phyloP scores from a whole-genome alignment of 164 flowering plant species.

The Magnolia kwangsiensis region DNA sequence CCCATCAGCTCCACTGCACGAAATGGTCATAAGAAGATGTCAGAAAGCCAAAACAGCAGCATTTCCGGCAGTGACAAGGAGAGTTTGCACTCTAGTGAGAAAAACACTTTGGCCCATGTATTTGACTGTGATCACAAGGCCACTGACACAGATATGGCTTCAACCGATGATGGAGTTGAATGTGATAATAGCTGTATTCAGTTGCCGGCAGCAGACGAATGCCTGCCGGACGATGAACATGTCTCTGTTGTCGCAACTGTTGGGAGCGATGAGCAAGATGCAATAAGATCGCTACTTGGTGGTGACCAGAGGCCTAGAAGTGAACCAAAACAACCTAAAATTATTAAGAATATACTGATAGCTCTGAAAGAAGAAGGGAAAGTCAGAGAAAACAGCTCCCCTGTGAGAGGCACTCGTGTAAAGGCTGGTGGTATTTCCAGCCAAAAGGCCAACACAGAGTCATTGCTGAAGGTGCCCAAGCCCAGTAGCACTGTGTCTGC shows the following conservation, averaged over 20 bases:
- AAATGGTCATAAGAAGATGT: constrained; percentile 49
- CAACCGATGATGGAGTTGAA: constrained; percentile 44
- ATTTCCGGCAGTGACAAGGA: constrained; percentile 82
- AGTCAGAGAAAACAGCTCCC: constrained; percentile 73
- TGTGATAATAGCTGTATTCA: constrained; percentile 21
- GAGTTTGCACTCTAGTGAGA: constrained; percentile 62
- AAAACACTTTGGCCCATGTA: constrained; percentile 25
- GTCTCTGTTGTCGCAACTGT: constrained; percentile 14
- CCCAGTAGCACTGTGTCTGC: constrained; percentile 29
- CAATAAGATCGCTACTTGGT: constrained; percentile 21
- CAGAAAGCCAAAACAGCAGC: constrained; percentile 79
- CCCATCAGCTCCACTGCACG: constrained; percentile 32
- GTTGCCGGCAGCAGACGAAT: constrained; percentile 15
- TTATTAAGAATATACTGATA: constrained; percentile 63
- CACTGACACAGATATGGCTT: constrained; percentile 42
- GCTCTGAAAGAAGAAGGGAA: constrained; percentile 77
- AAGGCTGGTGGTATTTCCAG: constrained; percentile 37
- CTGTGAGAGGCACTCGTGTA: constrained; percentile 65
- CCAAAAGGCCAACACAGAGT: constrained; percentile 51
- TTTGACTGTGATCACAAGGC: constrained; percentile 42
- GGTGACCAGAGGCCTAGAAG: constrained; percentile 31
- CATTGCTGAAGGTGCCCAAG: constrained; percentile 54
- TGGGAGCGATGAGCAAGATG: constrained; percentile 37
- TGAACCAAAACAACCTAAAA: constrained; percentile 65
- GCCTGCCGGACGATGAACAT: constrained; percentile 32